Conservation (phyloP, 371 early-diverging fungal species). For the Smittium culicis region DNA sequence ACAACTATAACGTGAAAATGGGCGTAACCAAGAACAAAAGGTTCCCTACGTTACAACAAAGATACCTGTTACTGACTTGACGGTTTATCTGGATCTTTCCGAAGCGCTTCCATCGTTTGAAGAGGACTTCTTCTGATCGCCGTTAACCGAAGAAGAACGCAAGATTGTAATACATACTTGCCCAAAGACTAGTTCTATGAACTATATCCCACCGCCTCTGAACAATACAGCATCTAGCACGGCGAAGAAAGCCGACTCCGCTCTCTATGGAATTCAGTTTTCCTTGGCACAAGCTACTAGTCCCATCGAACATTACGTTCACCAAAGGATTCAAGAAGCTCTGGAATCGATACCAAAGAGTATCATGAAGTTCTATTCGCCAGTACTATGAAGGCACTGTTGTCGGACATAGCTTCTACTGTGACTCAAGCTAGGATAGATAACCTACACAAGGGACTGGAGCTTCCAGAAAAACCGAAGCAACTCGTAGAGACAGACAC, state of each 20-base stretch:
- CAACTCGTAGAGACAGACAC: not conserved
- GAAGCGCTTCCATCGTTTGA: not conserved
- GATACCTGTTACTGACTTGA: not conserved
- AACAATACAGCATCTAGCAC: not conserved
- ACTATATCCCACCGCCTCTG: not conserved
- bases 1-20: too few relatives aligned
- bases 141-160: not conserved
- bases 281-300: not conserved
- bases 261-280: not conserved
- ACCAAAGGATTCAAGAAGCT: not conserved
- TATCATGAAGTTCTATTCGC: not conserved
- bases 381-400: constrained; percentile 6
- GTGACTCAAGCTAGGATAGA: not conserved
- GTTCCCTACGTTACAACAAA: not conserved
- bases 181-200: not conserved
- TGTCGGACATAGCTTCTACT: not conserved
- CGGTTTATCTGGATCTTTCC: not conserved
- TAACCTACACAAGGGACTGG: not conserved
- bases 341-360: not conserved
- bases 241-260: constrained; percentile 1
- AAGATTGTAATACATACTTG: not conserved
- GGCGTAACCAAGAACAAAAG: not conserved
- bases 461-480: not conserved
- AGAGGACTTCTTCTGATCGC: not conserved
- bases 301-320: not conserved